phyloP scores from a whole-genome alignment of 2,329 filamentous ascomycete species.

The Talaromyces sp. region DNA sequence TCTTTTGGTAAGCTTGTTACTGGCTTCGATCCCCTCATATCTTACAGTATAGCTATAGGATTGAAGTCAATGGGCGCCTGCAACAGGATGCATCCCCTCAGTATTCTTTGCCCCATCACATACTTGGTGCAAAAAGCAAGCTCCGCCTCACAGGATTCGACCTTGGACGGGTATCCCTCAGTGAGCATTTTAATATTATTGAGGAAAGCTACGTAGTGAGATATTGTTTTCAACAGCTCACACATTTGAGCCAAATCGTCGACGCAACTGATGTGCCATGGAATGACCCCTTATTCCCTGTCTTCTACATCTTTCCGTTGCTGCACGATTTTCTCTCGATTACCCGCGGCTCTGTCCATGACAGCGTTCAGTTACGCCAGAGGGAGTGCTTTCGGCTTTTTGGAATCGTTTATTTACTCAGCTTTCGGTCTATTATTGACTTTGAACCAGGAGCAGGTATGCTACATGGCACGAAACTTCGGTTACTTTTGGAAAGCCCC shows the following conservation, averaged over 20 bases:
- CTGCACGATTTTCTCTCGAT: background rate
- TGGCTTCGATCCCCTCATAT: background rate
- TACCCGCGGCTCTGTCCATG: background rate
- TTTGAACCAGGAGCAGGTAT: background rate
- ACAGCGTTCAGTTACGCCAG: background rate
- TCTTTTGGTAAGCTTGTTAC: background rate
- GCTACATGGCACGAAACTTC: background rate
- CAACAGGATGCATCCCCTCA: background rate
- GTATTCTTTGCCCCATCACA: background rate
- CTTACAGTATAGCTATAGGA: background rate
- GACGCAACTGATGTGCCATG: background rate
- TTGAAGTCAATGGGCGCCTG: background rate
- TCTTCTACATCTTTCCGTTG: background rate
- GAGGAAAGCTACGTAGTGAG: background rate
- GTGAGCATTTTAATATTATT: background rate
- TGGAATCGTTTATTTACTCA: background rate
- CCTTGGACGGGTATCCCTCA: background rate
- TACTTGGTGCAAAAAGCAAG: background rate
- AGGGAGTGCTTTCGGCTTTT: background rate
- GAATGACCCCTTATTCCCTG: background rate
- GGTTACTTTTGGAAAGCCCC: background rate
- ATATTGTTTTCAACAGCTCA: background rate
- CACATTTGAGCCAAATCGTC: background rate
- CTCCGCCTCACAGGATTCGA: background rate
- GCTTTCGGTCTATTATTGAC: background rate